A percentile compares a stretch with the other conserved stretches of the same genome.
Evolutionary conservation across 1,284 basidiomycete species (phyloP).

Genomic region (Termitomyces sp.): DNA sequence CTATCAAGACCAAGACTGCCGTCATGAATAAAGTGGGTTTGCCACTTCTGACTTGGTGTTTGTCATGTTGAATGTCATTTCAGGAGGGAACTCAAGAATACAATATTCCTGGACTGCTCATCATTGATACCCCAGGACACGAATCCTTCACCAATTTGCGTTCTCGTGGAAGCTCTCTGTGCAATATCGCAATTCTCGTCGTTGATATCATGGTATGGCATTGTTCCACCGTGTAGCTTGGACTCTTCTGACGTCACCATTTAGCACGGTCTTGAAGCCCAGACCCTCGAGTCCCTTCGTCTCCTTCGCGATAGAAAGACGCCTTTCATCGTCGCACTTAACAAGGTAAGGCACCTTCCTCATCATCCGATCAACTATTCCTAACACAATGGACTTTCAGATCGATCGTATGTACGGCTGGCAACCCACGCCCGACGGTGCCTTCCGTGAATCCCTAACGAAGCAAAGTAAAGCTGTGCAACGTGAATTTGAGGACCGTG

Average conservation of each 20-base stretch:
- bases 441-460: conserved; percentile 89
- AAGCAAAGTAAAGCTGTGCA: conserved; percentile 80
- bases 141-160: conserved; percentile 99
- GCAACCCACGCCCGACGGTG: conserved; percentile 87
- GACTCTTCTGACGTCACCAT: conserved; percentile 7
- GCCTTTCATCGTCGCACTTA: conserved; percentile 98
- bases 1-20: conserved; percentile 88
- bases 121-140: conserved; percentile 99
- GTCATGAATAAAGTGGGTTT: conserved; percentile 78
- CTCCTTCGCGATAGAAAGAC: conserved; percentile 93
- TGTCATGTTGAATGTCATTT: neutral
- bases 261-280: conserved; percentile 94
- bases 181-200: conserved; percentile 98
- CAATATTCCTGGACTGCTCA: conserved; percentile 93
- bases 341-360: conserved; percentile 61
- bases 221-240: neutral
- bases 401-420: conserved; percentile 98
- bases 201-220: conserved; percentile 91
- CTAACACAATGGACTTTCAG: conserved; percentile 35
- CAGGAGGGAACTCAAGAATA: conserved; percentile 84
- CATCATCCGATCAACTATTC: conserved; percentile 8
- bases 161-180: conserved; percentile 92
- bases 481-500: conserved; percentile 91
- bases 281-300: conserved; percentile 95
- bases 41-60: neutral